phyloP scores from a whole-genome alignment of 164 flowering plant species.

The Sextonia rubra region DNA sequence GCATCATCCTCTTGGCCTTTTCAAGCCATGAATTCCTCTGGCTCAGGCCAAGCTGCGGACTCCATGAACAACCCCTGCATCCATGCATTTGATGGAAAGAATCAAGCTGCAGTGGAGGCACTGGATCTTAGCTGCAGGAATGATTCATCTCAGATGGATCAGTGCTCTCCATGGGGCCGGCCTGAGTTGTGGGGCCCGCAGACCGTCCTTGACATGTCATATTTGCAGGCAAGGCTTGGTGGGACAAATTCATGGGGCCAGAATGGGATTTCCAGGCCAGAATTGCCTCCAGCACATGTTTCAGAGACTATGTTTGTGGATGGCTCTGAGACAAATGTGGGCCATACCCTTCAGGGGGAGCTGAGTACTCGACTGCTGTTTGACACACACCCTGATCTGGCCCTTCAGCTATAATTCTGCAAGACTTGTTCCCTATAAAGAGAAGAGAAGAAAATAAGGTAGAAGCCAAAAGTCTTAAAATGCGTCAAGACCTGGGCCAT shows the following conservation, averaged over 20 bases:
- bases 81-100: background rate
- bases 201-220: slow-evolving; percentile 37
- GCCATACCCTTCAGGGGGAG: slow-evolving; percentile 3
- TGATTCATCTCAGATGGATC: background rate
- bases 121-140: background rate
- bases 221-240: slow-evolving; percentile 29
- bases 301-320: slow-evolving; percentile 1
- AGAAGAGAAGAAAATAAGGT: too few species aligned
- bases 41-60: slow-evolving; percentile 5
- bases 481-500: background rate
- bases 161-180: background rate
- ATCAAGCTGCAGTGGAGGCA: slow-evolving; percentile 3
- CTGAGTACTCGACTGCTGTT: slow-evolving; percentile 4
- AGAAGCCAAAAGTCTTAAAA: too few species aligned
- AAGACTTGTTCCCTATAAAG: background rate
- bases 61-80: background rate
- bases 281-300: background rate
- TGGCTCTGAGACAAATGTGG: slow-evolving; percentile 1
- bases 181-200: slow-evolving; percentile 9
- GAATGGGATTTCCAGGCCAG: slow-evolving; percentile 10
- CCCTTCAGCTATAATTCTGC: slow-evolving; percentile 19
- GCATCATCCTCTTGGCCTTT: background rate
- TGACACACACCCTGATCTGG: slow-evolving; percentile 25
- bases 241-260: slow-evolving; percentile 22
- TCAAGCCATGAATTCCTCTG: slow-evolving; percentile 2